phyloP scores from a whole-genome alignment of 768 basidiomycete genomes.

The Suillus tomentosus region DNA sequence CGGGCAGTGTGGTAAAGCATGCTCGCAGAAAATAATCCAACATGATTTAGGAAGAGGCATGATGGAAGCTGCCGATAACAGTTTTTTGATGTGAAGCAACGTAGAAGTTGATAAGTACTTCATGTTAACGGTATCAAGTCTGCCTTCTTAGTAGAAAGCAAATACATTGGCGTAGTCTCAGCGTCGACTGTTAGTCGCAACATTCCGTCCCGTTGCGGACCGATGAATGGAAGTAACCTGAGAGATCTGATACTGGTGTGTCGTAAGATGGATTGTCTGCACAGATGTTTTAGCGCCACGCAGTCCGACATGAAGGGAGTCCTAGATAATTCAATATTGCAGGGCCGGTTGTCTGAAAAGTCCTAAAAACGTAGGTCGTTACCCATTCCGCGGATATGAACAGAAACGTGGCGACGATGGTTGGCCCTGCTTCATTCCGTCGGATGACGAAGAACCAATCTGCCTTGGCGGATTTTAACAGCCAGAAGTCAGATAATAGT shows the following conservation, averaged over 20 bases:
- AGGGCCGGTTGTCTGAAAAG: background rate
- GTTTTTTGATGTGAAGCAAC: background rate
- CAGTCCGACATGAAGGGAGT: constrained; percentile 1
- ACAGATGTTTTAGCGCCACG: constrained; percentile 1
- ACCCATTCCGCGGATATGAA: constrained; percentile 3
- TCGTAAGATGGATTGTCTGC: constrained; percentile 5
- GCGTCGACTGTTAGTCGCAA: background rate
- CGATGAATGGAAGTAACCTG: background rate
- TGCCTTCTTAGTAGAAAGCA: background rate
- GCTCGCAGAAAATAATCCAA: background rate
- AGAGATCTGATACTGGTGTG: background rate
- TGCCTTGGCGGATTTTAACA: background rate
- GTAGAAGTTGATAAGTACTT: background rate
- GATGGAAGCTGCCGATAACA: background rate
- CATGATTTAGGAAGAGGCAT: background rate
- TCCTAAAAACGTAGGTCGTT: constrained; percentile 4
- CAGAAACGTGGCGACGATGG: background rate
- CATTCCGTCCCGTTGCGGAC: background rate
- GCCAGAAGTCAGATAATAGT: constrained; percentile 5
- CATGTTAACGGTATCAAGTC: background rate
- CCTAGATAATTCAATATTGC: background rate
- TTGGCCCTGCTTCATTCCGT: background rate
- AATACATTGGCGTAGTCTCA: background rate
- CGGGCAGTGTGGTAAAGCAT: background rate
- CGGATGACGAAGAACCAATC: background rate